Evolutionary conservation across 805 yeast species (phyloP).

Genomic region (Teunomyces atbi): DNA sequence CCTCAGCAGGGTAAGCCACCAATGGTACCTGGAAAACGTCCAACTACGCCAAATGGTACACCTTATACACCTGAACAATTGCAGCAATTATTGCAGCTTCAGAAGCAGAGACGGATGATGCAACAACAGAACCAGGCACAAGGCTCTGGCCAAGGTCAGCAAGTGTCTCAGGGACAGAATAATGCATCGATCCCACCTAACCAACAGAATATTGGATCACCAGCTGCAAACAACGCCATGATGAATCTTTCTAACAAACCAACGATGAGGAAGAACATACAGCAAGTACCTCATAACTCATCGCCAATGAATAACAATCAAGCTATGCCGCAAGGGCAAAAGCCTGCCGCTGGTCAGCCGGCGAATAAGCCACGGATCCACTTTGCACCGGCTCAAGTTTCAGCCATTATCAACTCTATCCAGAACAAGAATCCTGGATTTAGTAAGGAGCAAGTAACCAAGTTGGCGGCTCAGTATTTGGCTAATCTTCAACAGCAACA

Average conservation of each 20-base stretch:
- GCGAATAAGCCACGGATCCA: slow-evolving; percentile 33
- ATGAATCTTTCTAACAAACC: neutral
- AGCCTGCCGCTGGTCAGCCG: neutral
- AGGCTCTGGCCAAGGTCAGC: neutral
- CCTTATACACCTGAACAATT: slow-evolving; percentile 61
- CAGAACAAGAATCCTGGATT: slow-evolving; percentile 64
- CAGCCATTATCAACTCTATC: slow-evolving; percentile 62
- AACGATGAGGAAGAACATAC: neutral
- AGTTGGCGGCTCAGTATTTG: slow-evolving; percentile 61
- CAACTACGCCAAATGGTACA: slow-evolving; percentile 54
- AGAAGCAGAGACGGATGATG: slow-evolving; percentile 48
- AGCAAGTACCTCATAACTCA: slow-evolving; percentile 1
- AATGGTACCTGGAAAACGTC: slow-evolving; percentile 19
- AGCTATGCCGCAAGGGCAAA: neutral
- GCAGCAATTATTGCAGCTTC: slow-evolving; percentile 54
- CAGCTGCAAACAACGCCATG: slow-evolving; percentile 1
- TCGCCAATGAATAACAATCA: neutral
- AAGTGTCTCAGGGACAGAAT: slow-evolving; percentile 2
- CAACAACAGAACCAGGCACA: slow-evolving; percentile 40
- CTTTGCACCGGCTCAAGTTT: slow-evolving; percentile 61
- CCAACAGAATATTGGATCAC: slow-evolving; percentile 3
- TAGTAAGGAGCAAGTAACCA: slow-evolving; percentile 62
- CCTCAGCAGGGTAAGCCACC: slow-evolving; percentile 8
- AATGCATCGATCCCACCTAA: neutral
- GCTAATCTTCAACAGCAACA: slow-evolving; percentile 56